Evolutionary conservation across 345 rosid species (phyloP).

Genomic region (Trapa incisa): DNA sequence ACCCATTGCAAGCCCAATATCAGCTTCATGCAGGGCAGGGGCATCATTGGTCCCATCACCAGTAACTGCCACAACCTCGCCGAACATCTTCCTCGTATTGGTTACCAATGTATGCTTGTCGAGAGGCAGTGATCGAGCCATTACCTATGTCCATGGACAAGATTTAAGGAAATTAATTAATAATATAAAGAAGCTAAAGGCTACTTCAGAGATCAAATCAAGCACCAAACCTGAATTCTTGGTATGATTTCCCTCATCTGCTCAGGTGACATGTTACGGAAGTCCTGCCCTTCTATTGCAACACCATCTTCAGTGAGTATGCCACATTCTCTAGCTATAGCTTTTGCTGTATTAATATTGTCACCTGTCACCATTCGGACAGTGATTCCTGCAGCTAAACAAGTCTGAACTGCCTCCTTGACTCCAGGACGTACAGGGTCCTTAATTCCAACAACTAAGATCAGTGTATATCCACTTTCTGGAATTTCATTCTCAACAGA

Average conservation of each 20-base stretch:
- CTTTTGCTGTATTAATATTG: constrained; percentile 86
- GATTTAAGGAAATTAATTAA: constrained; percentile 11
- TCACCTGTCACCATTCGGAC: constrained; percentile 99
- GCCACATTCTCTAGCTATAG: constrained; percentile 93
- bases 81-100: constrained; percentile 46
- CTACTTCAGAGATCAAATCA: background rate
- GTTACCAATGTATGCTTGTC: constrained; percentile 81
- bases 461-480: constrained; percentile 46
- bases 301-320: constrained; percentile 63
- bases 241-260: constrained; percentile 46
- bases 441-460: constrained; percentile 74
- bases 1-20: constrained; percentile 97
- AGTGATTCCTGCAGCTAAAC: constrained; percentile 81
- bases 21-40: constrained; percentile 86
- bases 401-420: constrained; percentile 69
- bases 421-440: constrained; percentile 97
- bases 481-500: constrained; percentile 36
- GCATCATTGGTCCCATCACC: constrained; percentile 99
- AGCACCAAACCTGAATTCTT: constrained; percentile 50
- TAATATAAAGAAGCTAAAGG: background rate
- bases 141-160: constrained; percentile 35
- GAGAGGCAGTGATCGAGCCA: constrained; percentile 85
- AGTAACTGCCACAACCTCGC: constrained; percentile 82
- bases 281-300: constrained; percentile 56
- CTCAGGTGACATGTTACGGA: constrained; percentile 40